Base-by-base conservation (phyloP, 2,329 filamentous ascomycete species). In the Huntiella savannae region DNA sequence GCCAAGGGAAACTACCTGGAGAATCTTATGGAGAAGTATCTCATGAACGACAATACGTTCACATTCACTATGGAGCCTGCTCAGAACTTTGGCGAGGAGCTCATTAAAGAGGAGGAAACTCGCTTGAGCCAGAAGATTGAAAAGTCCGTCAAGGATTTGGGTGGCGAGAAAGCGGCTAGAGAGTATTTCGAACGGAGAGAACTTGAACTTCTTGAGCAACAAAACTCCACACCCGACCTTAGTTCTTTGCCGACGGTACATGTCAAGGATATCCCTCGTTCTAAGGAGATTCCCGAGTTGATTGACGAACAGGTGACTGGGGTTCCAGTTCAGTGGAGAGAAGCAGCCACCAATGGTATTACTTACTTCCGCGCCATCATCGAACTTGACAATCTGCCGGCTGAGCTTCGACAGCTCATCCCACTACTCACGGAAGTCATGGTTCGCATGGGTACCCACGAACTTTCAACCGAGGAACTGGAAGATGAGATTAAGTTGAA, bases 401-500 rank as follows among this genome's bases (percentile, higher is more conserved):
- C 88, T 51, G 84, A 95, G 52, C 70, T 96, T 45, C 75, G 91
- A 45, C 70, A 83, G 54, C 68, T 96, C 49, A 73, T 96, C 41
- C 91, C 91, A 1, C 66, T 98, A 0, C 96, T 96, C 58, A 86
- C 83, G 11, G 87, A 94, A 57, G 79, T 82, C 34, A 78, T 98
- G 51, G 91, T 95, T 82, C 80, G 91, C 15, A 71, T 98, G 6
- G 91, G 91, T 11, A 98, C 88, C 2, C 82, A 81, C 54, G 74
- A 78, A 50, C 82, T 82, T 69, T 77, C 78, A 0, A 95, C 94
- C 81, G 91, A 95, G 60, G 79, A 95, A 60, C 73, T 96, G 44
- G 91, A 98, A 61, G 91, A 96, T 57, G 63, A 87, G 47, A 95
- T 98, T 60, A 96, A 96, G 61, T 71, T 96, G 28, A 93, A 92